phyloP scores from a whole-genome alignment of 2,329 filamentous ascomycete genomes.

The Achaetomium macrosporum region DNA sequence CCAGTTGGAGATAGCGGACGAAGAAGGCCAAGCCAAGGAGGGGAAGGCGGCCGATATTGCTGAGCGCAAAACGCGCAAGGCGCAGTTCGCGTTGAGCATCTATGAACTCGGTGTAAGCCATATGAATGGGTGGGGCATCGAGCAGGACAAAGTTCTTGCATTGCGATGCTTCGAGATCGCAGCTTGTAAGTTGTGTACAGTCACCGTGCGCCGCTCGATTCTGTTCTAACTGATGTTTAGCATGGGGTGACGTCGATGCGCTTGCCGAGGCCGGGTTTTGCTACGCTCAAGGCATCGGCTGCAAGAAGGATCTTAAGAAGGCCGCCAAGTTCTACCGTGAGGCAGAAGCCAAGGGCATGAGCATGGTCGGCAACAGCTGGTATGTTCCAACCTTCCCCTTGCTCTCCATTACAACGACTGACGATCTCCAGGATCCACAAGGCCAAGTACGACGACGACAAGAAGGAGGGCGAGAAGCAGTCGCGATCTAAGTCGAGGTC shows the following conservation, averaged over 20 bases:
- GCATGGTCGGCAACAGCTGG: constrained; percentile 98
- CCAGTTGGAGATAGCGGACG: constrained; percentile 74
- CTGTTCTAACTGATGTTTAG: constrained; percentile 32
- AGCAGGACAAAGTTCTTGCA: constrained; percentile 83
- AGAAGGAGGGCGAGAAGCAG: constrained; percentile 53
- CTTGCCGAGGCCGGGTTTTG: constrained; percentile 93
- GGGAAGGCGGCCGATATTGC: constrained; percentile 58
- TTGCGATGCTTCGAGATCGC: constrained; percentile 95
- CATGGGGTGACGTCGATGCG: constrained; percentile 93
- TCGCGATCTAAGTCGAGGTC: constrained; percentile 69
- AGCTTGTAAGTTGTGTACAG: constrained; percentile 53
- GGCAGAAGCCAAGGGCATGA: constrained; percentile 90
- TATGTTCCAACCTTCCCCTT: constrained; percentile 43
- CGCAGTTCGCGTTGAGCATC: constrained; percentile 90
- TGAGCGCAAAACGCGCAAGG: constrained; percentile 77
- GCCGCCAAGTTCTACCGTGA: constrained; percentile 84
- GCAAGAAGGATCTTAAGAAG: constrained; percentile 94
- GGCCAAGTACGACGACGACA: constrained; percentile 76
- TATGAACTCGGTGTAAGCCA: constrained; percentile 96
- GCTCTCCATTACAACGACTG: constrained; percentile 5
- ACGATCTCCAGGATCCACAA: constrained; percentile 76
- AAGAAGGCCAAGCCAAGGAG: constrained; percentile 61
- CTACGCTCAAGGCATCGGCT: constrained; percentile 88
- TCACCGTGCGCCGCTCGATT: background rate
- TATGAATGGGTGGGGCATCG: constrained; percentile 96